Evolutionary conservation across 2,329 filamentous ascomycete species (phyloP).

Genomic region (Trichoderma sp.): DNA sequence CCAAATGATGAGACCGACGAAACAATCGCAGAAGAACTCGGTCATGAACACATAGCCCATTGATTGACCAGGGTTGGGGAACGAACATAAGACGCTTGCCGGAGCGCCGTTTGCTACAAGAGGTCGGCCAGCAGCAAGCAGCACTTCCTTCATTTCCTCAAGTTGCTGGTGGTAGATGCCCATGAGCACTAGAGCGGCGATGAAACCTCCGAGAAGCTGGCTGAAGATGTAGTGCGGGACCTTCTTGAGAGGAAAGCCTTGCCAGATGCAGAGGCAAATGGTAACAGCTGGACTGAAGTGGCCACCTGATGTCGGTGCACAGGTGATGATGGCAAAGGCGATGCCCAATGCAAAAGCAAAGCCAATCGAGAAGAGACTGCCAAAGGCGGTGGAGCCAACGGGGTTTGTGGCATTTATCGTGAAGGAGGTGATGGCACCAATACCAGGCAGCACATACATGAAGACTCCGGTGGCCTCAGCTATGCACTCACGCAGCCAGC

Average conservation of each 20-base stretch:
- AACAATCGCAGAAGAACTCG: constrained; percentile 57
- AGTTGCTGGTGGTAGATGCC: constrained; percentile 54
- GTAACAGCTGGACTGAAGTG: constrained; percentile 55
- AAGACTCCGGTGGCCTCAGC: constrained; percentile 57
- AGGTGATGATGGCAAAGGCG: constrained; percentile 57
- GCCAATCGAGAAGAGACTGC: constrained; percentile 54
- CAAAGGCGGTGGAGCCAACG: constrained; percentile 30
- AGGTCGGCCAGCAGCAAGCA: constrained; percentile 37
- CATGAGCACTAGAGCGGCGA: constrained; percentile 53
- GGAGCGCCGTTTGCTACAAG: constrained; percentile 44
- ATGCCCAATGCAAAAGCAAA: constrained; percentile 56
- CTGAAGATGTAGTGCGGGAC: constrained; percentile 55
- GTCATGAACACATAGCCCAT: constrained; percentile 55
- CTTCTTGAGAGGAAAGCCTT: constrained; percentile 58
- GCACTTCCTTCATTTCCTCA: constrained; percentile 27
- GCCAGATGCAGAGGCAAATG: constrained; percentile 46
- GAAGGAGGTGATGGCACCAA: constrained; percentile 51
- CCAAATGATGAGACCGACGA: constrained; percentile 58
- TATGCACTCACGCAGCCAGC: constrained; percentile 52
- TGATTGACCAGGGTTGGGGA: constrained; percentile 48
- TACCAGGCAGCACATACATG: constrained; percentile 53
- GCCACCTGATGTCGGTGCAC: constrained; percentile 51
- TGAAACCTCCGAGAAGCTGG: constrained; percentile 55
- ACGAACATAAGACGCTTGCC: constrained; percentile 53
- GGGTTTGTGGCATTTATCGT: constrained; percentile 44